Percentiles rank a stretch among this genome's conserved stretches.
phyloP scores from a whole-genome alignment of 2,329 filamentous ascomycete species.

The Xylariaceae sp. region DNA sequence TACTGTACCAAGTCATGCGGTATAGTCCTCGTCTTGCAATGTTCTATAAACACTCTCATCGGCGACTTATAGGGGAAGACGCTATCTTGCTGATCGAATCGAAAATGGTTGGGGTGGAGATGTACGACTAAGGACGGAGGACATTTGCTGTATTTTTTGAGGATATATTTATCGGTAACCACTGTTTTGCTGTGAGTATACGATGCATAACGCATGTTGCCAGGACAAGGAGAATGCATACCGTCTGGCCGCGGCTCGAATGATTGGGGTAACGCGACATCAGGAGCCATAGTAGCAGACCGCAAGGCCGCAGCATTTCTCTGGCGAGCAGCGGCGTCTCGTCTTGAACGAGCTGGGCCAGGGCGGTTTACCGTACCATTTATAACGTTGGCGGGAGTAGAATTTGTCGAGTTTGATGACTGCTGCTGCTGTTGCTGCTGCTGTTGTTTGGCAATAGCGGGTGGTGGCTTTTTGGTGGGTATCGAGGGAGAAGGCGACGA shows the following conservation, averaged over 20 bases:
- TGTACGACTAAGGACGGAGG: constrained; percentile 86
- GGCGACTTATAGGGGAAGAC: constrained; percentile 91
- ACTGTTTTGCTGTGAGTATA: constrained; percentile 52
- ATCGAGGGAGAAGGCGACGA: constrained; percentile 63
- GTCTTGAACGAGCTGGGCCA: constrained; percentile 57
- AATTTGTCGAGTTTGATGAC: constrained; percentile 44
- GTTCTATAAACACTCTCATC: constrained; percentile 80
- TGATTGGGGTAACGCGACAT: constrained; percentile 41
- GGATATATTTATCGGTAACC: constrained; percentile 73
- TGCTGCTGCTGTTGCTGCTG: constrained; percentile 20
- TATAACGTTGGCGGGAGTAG: constrained; percentile 42
- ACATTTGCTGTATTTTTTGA: constrained; percentile 76
- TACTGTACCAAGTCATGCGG: constrained; percentile 88
- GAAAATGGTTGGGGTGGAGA: constrained; percentile 82
- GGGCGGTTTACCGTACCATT: constrained; percentile 51
- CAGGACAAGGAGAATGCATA: constrained; percentile 37
- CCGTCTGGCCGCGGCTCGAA: constrained; percentile 57
- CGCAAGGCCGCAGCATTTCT: constrained; percentile 55
- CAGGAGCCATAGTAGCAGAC: constrained; percentile 51
- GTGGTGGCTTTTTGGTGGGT: constrained; percentile 57
- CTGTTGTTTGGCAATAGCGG: constrained; percentile 51
- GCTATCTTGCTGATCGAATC: constrained; percentile 91
- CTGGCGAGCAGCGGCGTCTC: constrained; percentile 56
- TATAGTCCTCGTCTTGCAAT: constrained; percentile 74
- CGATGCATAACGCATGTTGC: constrained; percentile 15